Percentiles rank a stretch among this genome's conserved stretches.
phyloP scores from a whole-genome alignment of 225 moss, liverwort and hornwort species.

The Marchantia paleacea region DNA sequence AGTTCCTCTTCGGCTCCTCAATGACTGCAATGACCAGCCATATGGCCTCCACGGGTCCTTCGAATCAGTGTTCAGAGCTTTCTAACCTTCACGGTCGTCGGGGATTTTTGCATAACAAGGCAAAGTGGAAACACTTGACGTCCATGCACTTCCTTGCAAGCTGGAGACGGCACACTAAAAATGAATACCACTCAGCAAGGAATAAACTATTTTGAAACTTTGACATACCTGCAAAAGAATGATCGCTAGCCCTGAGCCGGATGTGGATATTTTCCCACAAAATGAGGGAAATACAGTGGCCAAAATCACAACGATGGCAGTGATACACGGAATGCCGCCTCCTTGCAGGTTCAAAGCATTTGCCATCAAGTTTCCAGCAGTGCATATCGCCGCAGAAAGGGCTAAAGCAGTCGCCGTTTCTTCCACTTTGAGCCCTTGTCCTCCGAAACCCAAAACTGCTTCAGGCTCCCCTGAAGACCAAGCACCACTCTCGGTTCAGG shows the following conservation, averaged over 20 bases:
- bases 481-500: background rate
- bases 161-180: too few species aligned
- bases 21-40: too few species aligned
- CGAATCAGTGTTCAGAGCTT: too few species aligned
- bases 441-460: constrained; percentile 27
- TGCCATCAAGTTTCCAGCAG: constrained; percentile 59
- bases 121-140: too few species aligned
- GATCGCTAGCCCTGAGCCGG: constrained; percentile 76
- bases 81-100: too few species aligned
- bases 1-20: background rate
- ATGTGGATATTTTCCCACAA: constrained; percentile 61
- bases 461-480: background rate
- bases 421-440: constrained; percentile 45
- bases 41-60: too few species aligned
- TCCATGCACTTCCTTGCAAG: too few species aligned
- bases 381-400: constrained; percentile 76
- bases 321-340: constrained; percentile 86
- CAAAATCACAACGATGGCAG: constrained; percentile 73
- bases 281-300: constrained; percentile 75
- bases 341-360: constrained; percentile 66
- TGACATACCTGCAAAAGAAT: constrained; percentile 79
- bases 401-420: constrained; percentile 75
- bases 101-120: too few species aligned
- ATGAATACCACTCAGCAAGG: too few species aligned
- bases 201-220: too few species aligned